Base-by-base conservation (phyloP, 176 grass and related monocot species). In the Oryza coarctata region DNA sequence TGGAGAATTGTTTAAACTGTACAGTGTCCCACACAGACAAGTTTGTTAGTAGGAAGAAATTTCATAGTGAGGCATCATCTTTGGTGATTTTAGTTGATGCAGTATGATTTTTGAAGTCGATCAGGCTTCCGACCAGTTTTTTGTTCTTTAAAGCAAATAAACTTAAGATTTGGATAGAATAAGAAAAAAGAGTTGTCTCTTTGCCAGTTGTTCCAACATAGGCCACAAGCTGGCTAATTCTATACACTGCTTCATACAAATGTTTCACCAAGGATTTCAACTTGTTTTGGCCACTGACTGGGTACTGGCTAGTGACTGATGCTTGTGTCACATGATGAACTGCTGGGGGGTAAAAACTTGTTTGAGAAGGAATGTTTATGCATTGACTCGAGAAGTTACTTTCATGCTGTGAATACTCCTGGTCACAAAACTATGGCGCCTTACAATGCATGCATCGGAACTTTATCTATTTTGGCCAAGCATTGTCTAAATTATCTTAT, bases 1-100 rank as follows among this genome's bases (percentile, higher is more conserved):
- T 31, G 12, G 32, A 70, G 22, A 84, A 79, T 34, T 58, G 5
- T 79, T 23, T 74, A 75, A 29, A 66, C 32, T 63, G n/a, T 23
- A n/a, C 3, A 43, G 29, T 60, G n/a, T 63, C 10, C 6, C 22
- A 82, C 29, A 40, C 28, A 17, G n/a, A 28, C 9, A 80, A 57
- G 45, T 1, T 70, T 31, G 0, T 4, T 41, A 4, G 14, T 27
- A 26, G 2, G 25, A 9, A 32, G 55, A 60, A 60, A 60, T 60
- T 60, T n/a, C 9, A 60, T n/a, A 10, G n/a, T 0, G 4, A 22
- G 38, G 55, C 36, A 47, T 58, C 63, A 13, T 8, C 57, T 11
- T 64, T 27, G 35, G 11, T 43, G 18, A 23, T 44, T 44, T 43
- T 39, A 10, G 34, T 9, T n/a, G 31, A 27, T 81, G 36, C 25